Base-by-base conservation (phyloP, 169 alveolate species). In the Plasmodium gallinaceum region DNA sequence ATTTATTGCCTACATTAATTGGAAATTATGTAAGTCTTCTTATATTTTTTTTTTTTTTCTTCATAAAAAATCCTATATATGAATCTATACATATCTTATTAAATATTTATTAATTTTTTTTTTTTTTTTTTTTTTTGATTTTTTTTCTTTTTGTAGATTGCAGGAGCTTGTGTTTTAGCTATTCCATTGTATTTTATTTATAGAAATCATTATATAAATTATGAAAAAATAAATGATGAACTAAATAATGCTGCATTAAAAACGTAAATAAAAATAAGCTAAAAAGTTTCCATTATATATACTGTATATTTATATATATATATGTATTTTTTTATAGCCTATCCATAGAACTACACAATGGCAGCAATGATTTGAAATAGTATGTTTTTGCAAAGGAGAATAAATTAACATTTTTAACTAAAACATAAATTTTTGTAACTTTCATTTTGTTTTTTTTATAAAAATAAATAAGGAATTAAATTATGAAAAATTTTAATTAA, bases 21-120 rank as follows among this genome's bases (percentile, higher is more conserved):
- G 96, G 96, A 24, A 94, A 94, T 69, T 91, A 83, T 5, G 91
- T 83, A 58, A 83, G 91, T 37, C 14, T 6, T n/a, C n/a, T n/a
- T n/a, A n/a, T n/a, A n/a, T n/a, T n/a, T n/a, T n/a, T 5, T 32
- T 32, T 32, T 32, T 32, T 32, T 32, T 2, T 32, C 4, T 32
- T 32, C 39, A 32, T 4, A 32, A 32, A 32, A 32, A 32, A 32
- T 32, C 4, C 4, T 32, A 32, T 32, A 32, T 32, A 48, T 5
- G 0, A 1, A 2, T n/a, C 0, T 48, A 32, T 32, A 32, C 39
- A 32, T 32, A 32, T 32, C 39, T 32, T 52, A 52, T 52, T 16
- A 0, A 60, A 7, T 7, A 16, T 7, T 7, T 7, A 66, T 37
- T 8, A 1, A 18, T 69, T 48, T 46, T 22, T 43, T 69, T 43